phyloP scores from a whole-genome alignment of 805 yeast species.

The Myxozyma nipponensis region DNA sequence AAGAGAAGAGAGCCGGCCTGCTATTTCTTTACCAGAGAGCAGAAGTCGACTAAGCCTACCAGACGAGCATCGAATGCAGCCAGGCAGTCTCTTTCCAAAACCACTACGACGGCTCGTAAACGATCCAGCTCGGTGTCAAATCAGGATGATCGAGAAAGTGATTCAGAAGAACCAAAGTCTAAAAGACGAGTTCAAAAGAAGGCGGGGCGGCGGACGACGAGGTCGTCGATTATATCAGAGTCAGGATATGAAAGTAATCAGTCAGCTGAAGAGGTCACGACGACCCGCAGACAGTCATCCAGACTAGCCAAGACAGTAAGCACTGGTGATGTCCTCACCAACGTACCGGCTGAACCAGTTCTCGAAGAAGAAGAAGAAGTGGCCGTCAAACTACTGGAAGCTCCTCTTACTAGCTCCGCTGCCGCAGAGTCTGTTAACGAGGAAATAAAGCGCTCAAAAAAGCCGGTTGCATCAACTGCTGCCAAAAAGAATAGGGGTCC shows the following conservation, averaged over 20 bases:
- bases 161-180: conserved; percentile 9
- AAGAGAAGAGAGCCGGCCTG: conserved; percentile 43
- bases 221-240: conserved; percentile 4
- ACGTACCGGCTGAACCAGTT: conserved; percentile 10
- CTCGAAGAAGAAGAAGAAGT: conserved; percentile 11
- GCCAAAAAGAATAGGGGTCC: conserved; percentile 21
- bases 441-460: not conserved
- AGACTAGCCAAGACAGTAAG: conserved; percentile 1
- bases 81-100: not conserved
- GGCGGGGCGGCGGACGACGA: conserved; percentile 6
- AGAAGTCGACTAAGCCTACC: conserved; percentile 12
- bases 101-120: conserved; percentile 11
- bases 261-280: not conserved
- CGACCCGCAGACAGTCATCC: not conserved
- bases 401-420: too few relatives aligned
- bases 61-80: not conserved
- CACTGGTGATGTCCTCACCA: not conserved
- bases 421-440: not conserved
- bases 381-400: too few relatives aligned
- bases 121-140: conserved; percentile 15
- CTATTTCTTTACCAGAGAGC: conserved; percentile 37
- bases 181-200: conserved; percentile 11
- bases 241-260: not conserved
- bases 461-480: not conserved
- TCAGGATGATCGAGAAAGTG: conserved; percentile 7